Evolutionary conservation across 2,329 filamentous ascomycete genomes (phyloP), one percentile per base, ranked within the genome.

Genomic region (Penicillium crustosum): DNA sequence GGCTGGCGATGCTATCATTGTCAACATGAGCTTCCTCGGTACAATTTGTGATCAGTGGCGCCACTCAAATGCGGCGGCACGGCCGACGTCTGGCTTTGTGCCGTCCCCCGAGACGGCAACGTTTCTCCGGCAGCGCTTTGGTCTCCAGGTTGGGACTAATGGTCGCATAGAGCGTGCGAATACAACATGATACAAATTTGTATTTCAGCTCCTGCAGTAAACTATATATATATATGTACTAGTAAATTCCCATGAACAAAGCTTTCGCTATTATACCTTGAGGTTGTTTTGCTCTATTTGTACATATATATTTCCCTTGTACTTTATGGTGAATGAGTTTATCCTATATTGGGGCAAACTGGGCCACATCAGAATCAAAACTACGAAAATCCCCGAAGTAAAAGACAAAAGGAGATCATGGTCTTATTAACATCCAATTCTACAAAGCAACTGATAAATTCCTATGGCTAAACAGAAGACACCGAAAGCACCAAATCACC

Each of bases 11-110:
- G 66, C 70, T 2, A 59, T 76, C 7, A 69, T 78, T 57, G 64
- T 76, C 66, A 69, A 77, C 21, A 64, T 77, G 60, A 66, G 73
- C 25, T 51, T 79, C 9, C 54, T 73, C 13, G 61, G 66, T 42
- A 70, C 72, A 6, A 67, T 79, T 31, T 67, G 70, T 13, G 71
- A 76, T 51, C 77, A 78, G 57, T 78, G 75, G 77, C 57, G 60
- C 29, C 70, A 75, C 53, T 70, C 64, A 1, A 60, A 61, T 29
- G 62, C 53, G 21, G 61, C 60, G 17, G 29, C 62, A n/a, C 65
- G 66, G 45, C 58, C 70, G 9, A 48, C 70, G 9, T 42, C 65
- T 13, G 53, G 65, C 6, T 71, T 68, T 52, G 61, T 66, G 25
- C 70, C 71, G 5, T 73, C 73, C 0, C 67, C 68, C 19, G 70